These are phyloP conservation scores for Melocanna baccifera DNA, from an alignment of 176 grass and related monocot species.

Conservation along the genomic window DNA sequence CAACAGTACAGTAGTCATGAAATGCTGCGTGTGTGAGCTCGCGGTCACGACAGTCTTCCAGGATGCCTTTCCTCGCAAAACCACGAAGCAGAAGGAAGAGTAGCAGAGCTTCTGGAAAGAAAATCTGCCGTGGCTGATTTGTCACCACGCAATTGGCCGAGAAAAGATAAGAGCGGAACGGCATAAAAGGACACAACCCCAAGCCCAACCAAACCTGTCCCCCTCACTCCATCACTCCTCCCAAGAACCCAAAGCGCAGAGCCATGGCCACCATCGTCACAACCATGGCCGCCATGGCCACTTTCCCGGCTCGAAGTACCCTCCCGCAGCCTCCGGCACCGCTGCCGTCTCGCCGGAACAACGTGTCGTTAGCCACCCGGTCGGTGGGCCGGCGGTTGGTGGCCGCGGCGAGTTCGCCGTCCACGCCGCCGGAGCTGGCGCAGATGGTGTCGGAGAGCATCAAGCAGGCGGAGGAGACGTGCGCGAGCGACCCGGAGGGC, in stretches of 20 bases:
- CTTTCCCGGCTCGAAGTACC: slow-evolving; percentile 22
- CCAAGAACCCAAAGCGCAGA: not conserved
- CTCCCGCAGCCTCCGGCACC: not conserved
- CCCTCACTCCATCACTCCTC: slow-evolving; percentile 1
- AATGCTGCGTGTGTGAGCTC: too few species aligned
- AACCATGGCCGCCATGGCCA: slow-evolving; percentile 17
- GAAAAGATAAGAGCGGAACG: slow-evolving; percentile 42
- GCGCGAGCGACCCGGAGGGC: slow-evolving; percentile 48
- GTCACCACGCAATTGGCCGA: slow-evolving; percentile 49
- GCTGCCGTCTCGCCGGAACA: slow-evolving; percentile 6
- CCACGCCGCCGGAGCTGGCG: slow-evolving; percentile 65
- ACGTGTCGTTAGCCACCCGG: slow-evolving; percentile 25
- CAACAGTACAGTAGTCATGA: too few species aligned
- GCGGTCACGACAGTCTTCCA: not conserved
- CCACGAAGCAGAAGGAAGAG: not conserved
- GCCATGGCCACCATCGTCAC: slow-evolving; percentile 41
- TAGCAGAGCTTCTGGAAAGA: not conserved
- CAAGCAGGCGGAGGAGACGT: slow-evolving; percentile 79
- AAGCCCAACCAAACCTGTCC: slow-evolving; percentile 6
- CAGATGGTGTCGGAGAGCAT: slow-evolving; percentile 86
- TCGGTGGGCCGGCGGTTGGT: slow-evolving; percentile 25
- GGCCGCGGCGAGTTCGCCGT: slow-evolving; percentile 19
- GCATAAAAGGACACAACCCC: slow-evolving; percentile 28
- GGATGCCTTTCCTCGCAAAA: not conserved
- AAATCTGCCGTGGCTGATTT: slow-evolving; percentile 28